Evolutionary conservation across 331 rosid species (phyloP).

Genomic region (Telfairia occidentalis): DNA sequence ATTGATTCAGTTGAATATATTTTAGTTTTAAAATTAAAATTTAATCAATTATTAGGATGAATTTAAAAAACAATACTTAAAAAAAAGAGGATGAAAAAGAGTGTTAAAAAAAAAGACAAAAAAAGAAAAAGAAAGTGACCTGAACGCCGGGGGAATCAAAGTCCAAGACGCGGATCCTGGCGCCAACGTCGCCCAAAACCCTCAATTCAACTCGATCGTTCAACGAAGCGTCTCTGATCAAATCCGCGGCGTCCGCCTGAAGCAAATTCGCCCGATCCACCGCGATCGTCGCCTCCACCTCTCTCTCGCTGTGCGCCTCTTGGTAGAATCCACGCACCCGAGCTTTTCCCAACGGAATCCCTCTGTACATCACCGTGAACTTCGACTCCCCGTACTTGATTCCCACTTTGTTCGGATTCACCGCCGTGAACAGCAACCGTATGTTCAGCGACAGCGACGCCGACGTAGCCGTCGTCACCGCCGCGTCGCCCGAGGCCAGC

Average conservation of each 20-base stretch:
- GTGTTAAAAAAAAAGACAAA: background rate
- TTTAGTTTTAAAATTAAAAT: no score
- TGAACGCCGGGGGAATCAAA: slow-evolving; percentile 83
- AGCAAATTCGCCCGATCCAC: slow-evolving; percentile 71
- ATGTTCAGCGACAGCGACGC: slow-evolving; percentile 76
- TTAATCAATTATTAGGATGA: no score
- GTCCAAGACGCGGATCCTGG: slow-evolving; percentile 92
- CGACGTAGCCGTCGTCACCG: slow-evolving; percentile 23
- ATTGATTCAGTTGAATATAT: no score
- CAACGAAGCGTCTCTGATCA: slow-evolving; percentile 73
- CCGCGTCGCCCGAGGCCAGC: slow-evolving; percentile 9
- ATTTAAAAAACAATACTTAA: no score
- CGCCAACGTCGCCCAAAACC: slow-evolving; percentile 81
- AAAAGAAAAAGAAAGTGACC: slow-evolving; percentile 27
- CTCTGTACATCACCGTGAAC: slow-evolving; percentile 91
- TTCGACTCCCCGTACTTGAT: slow-evolving; percentile 86
- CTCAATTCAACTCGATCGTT: slow-evolving; percentile 77
- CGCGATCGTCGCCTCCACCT: slow-evolving; percentile 61
- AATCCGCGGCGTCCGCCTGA: slow-evolving; percentile 80
- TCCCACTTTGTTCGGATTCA: slow-evolving; percentile 90
- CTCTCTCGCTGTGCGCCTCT: slow-evolving; percentile 57
- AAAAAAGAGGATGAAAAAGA: background rate
- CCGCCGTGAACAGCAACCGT: slow-evolving; percentile 65
- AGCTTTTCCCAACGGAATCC: slow-evolving; percentile 81
- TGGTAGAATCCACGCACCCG: slow-evolving; percentile 77